These are phyloP conservation scores for Exsudoporus frostii DNA, from an alignment of 768 basidiomycete species.

Conservation along the genomic window DNA sequence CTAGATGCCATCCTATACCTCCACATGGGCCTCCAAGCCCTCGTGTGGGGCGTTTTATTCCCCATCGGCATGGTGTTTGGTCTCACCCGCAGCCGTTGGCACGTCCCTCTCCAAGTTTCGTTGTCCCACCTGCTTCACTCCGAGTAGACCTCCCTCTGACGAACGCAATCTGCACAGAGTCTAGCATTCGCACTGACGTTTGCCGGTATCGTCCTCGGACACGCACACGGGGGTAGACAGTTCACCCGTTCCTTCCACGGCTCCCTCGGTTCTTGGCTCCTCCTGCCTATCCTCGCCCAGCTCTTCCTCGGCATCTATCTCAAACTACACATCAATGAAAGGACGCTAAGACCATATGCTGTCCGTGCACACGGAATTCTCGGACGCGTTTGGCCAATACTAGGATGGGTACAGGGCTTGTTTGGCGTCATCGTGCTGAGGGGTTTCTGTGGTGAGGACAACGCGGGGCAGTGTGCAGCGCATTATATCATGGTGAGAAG, in stretches of 20 bases:
- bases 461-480: conserved; percentile 82
- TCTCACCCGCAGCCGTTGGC: conserved; percentile 78
- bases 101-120: conserved; percentile 77
- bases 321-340: conserved; percentile 87
- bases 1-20: conserved; percentile 79
- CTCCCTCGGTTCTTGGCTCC: conserved; percentile 48
- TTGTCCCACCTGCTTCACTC: not conserved
- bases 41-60: conserved; percentile 84
- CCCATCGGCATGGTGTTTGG: conserved; percentile 81
- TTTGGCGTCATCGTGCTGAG: conserved; percentile 75
- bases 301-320: conserved; percentile 80
- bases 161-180: conserved; percentile 38
- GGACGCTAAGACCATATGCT: conserved; percentile 65
- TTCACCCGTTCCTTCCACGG: conserved; percentile 78
- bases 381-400: conserved; percentile 77
- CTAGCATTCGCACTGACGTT: conserved; percentile 66
- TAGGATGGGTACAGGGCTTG: conserved; percentile 88
- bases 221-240: conserved; percentile 76
- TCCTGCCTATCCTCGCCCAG: conserved; percentile 65
- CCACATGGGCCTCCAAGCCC: conserved; percentile 75
- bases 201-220: conserved; percentile 78
- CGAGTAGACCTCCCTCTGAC: not conserved
- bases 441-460: conserved; percentile 72
- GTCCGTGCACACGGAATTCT: conserved; percentile 72
- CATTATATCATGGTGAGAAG: conserved; percentile 72